Base-by-base conservation (phyloP, 441 rosid species). In the Sinapis alba region DNA sequence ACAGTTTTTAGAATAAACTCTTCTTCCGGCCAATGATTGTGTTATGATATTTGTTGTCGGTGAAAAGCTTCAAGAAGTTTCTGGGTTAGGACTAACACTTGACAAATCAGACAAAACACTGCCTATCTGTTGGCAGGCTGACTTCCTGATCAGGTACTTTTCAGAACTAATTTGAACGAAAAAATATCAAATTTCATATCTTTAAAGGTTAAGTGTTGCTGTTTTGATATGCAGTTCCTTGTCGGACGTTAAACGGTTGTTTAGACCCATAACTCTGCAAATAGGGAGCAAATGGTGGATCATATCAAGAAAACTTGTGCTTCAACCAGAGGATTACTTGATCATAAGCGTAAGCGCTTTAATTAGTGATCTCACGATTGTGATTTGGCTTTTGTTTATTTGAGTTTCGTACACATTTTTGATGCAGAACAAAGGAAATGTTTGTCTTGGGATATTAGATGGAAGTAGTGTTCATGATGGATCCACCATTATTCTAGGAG, bases 281-380 rank as follows among this genome's bases (percentile, higher is more conserved):
- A 84, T 89, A 45, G 93, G 91, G 78, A 90, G 90, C 87, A 91
- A 89, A 79, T 94, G 99, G 99, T 84, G 90, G 93, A 85, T 94
- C 26, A 83, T 85, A 64, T 86, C 93, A 62, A 85, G 77, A 53
- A 92, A 84, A 80, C 83, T 89, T 69, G 78, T 34, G 27, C 84
- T 94, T 76, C 90, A 89, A 62, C 97, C 97, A 1, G 92, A 94
- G 76, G 93, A 92, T 69, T 90, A 94, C 86, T 79, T 92, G 84
- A 79, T 90, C 76, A 62, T 88, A 61, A 94, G 85, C 72, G 99
- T 94, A 85, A 86, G 90, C 69, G 71, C 27, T 73, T 30, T 43
- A 11, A 0, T 26, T 24, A n/a, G n/a, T 43, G 60, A 18, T 65
- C 41, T 24, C 66, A 38, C 32, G 47, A 83, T 7, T 54, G 27